Evolutionary conservation across 2,329 filamentous ascomycete species (phyloP).

Genomic region (Penicillium sp.): DNA sequence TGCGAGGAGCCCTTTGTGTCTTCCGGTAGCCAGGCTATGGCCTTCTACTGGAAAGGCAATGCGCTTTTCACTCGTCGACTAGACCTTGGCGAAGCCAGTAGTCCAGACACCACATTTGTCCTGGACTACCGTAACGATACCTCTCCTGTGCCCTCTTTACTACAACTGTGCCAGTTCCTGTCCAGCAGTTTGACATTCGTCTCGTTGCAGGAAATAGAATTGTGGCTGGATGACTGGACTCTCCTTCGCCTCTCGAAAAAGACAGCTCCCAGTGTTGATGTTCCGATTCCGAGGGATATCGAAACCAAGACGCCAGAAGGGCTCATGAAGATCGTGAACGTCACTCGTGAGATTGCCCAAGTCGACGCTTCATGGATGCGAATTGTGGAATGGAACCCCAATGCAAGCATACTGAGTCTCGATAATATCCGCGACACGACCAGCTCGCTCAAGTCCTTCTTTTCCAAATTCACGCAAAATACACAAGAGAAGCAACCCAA

Average conservation of each 20-base stretch:
- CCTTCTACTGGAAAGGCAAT: constrained; percentile 99
- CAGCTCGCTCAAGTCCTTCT: constrained; percentile 75
- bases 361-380: constrained; percentile 91
- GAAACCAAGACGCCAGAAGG: constrained; percentile 82
- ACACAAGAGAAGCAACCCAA: constrained; percentile 42
- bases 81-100: constrained; percentile 67
- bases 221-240: constrained; percentile 86
- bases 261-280: constrained; percentile 71
- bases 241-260: constrained; percentile 81
- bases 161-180: constrained; percentile 87
- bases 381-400: constrained; percentile 79
- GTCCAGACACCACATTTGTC: constrained; percentile 82
- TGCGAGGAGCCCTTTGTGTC: constrained; percentile 97
- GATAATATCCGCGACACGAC: constrained; percentile 45
- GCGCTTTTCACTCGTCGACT: constrained; percentile 89
- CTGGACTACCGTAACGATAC: constrained; percentile 90
- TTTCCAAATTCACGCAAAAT: constrained; percentile 70
- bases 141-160: constrained; percentile 80
- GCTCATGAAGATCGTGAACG: constrained; percentile 80
- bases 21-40: constrained; percentile 90
- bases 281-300: constrained; percentile 75
- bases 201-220: constrained; percentile 79
- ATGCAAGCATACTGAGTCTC: constrained; percentile 44
- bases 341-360: constrained; percentile 84
- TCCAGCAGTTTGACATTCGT: constrained; percentile 96